Evolutionary conservation across 2,329 filamentous ascomycete genomes (phyloP).

Genomic region (Claviceps sp.): DNA sequence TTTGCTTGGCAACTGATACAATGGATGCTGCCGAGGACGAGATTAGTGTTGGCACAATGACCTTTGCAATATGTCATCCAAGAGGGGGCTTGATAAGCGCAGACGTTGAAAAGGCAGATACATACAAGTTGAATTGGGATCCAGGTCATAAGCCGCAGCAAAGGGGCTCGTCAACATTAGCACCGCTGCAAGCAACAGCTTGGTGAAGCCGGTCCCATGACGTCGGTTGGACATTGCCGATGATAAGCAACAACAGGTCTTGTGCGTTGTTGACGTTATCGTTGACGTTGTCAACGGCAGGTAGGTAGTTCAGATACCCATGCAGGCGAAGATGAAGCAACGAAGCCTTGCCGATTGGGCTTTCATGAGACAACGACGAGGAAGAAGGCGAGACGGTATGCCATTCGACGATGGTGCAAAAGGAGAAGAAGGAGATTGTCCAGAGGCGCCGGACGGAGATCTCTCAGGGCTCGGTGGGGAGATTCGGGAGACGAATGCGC

Average conservation of each 20-base stretch:
- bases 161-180: slow-evolving; percentile 10
- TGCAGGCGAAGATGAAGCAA: neutral
- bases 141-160: slow-evolving; percentile 21
- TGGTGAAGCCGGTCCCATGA: neutral
- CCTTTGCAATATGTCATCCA: neutral
- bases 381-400: neutral
- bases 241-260: neutral
- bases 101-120: neutral
- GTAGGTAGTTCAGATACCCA: neutral
- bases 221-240: neutral
- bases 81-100: neutral
- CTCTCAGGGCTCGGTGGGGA: neutral
- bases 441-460: neutral
- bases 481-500: neutral
- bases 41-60: neutral
- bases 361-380: neutral
- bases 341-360: neutral
- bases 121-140: slow-evolving; percentile 24
- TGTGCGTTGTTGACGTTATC: neutral
- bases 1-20: slow-evolving; percentile 32
- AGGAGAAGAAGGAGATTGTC: neutral
- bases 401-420: neutral
- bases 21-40: slow-evolving; percentile 30
- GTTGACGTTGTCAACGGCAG: neutral
- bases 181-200: neutral